phyloP scores from a whole-genome alignment of 1,139 yeast genomes.

The Yamadazyma atlantica region DNA sequence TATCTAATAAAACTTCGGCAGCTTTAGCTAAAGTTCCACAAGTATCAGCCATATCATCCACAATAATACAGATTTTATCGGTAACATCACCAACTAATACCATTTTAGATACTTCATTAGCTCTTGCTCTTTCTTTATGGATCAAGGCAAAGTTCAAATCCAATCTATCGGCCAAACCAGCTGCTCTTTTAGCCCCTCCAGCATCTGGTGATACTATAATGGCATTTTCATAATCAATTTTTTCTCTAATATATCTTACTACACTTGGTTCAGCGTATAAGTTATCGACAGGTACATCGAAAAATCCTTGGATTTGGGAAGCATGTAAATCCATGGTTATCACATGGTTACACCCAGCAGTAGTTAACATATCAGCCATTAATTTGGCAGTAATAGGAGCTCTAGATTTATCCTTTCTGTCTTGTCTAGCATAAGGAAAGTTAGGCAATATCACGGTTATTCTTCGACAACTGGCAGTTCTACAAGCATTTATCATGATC shows the following conservation, averaged over 20 bases:
- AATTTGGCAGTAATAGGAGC: conserved; percentile 83
- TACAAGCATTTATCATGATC: conserved; percentile 74
- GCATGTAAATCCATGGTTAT: conserved; percentile 85
- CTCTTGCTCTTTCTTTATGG: conserved; percentile 79
- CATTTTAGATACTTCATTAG: conserved; percentile 76
- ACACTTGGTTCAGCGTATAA: conserved; percentile 80
- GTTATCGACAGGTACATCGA: conserved; percentile 79
- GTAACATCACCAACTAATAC: conserved; percentile 77
- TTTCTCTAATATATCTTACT: conserved; percentile 63
- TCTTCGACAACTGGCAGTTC: conserved; percentile 75
- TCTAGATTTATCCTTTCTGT: conserved; percentile 76
- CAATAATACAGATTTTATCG: conserved; percentile 65
- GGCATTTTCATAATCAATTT: conserved; percentile 44
- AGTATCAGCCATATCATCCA: conserved; percentile 86
- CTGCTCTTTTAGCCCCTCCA: conserved; percentile 84
- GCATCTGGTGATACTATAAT: conserved; percentile 82
- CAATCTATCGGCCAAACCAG: conserved; percentile 73
- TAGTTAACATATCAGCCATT: conserved; percentile 71
- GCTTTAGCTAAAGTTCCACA: conserved; percentile 82
- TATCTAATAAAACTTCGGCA: conserved; percentile 58
- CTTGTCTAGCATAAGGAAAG: conserved; percentile 83
- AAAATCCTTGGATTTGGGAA: conserved; percentile 82
- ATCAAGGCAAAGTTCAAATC: conserved; percentile 78
- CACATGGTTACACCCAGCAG: conserved; percentile 81
- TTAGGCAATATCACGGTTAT: conserved; percentile 79